Conservation (phyloP, 2,329 filamentous ascomycete genomes). For the Stagonosporopsis vannaccii region DNA sequence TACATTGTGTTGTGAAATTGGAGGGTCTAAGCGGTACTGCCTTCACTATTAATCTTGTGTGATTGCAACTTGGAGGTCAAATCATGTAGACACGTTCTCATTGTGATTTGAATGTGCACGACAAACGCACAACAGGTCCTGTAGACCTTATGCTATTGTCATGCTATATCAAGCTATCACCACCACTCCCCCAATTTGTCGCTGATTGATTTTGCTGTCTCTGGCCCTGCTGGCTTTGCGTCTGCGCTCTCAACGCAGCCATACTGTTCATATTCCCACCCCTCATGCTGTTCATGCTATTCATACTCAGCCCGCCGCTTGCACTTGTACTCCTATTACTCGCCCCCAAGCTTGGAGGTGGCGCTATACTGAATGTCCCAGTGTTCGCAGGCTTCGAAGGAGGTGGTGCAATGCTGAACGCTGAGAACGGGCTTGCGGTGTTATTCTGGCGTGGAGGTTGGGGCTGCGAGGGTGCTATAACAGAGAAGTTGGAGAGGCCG, state of each 20-base stretch:
- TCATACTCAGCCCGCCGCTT: conserved; percentile 27
- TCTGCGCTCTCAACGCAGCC: conserved; percentile 35
- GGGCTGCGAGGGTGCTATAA: conserved; percentile 58
- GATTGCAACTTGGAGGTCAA: background rate
- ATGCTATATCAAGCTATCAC: conserved; percentile 38
- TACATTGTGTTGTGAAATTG: background rate
- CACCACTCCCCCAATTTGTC: conserved; percentile 32
- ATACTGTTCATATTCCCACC: conserved; percentile 32
- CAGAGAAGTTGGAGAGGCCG: conserved; percentile 55
- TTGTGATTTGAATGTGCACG: background rate
- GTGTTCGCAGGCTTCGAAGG: conserved; percentile 28
- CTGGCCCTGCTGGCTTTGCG: conserved; percentile 32
- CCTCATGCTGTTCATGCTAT: conserved; percentile 12
- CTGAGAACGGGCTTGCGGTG: conserved; percentile 41
- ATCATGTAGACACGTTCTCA: background rate
- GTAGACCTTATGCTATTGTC: background rate
- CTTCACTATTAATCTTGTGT: background rate
- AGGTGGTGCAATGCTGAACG: conserved; percentile 51
- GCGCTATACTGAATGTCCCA: conserved; percentile 38
- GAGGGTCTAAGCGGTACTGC: background rate
- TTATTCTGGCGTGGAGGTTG: conserved; percentile 26
- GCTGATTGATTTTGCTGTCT: conserved; percentile 27
- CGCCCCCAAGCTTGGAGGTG: conserved; percentile 28
- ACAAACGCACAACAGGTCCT: background rate
- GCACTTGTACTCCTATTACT: conserved; percentile 15